phyloP scores from a whole-genome alignment of 1,284 basidiomycete genomes.

The Peniophora sp. region DNA sequence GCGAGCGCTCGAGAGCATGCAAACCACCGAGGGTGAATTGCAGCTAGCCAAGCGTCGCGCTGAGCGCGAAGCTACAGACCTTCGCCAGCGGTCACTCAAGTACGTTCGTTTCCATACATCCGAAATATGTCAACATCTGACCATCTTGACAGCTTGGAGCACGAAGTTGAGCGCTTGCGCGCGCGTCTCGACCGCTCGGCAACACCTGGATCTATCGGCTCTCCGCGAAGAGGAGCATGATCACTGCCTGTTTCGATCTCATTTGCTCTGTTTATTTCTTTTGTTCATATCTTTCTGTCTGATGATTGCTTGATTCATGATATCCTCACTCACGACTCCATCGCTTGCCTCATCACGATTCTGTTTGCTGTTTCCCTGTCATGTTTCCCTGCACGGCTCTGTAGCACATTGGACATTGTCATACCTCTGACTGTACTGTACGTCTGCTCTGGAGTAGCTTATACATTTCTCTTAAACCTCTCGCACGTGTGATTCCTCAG shows the following conservation, averaged over 20 bases:
- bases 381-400: neutral
- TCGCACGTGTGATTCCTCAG: neutral
- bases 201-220: neutral
- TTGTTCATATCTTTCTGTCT: neutral
- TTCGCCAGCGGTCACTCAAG: constrained; percentile 64
- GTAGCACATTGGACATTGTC: neutral
- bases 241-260: neutral
- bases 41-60: constrained; percentile 67
- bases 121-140: constrained; percentile 6
- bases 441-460: neutral
- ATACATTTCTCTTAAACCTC: neutral
- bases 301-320: too few relatives aligned
- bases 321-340: neutral
- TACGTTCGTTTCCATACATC: constrained; percentile 18
- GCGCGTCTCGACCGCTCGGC: constrained; percentile 37
- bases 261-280: neutral
- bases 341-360: neutral
- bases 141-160: constrained; percentile 43
- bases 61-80: constrained; percentile 67
- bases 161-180: constrained; percentile 64
- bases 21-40: constrained; percentile 61
- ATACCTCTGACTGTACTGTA: neutral
- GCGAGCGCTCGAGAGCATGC: constrained; percentile 50
- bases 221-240: neutral
- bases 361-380: neutral